Conservation (phyloP, 306 rosid species). For the Fragaria nilgerrensis region DNA sequence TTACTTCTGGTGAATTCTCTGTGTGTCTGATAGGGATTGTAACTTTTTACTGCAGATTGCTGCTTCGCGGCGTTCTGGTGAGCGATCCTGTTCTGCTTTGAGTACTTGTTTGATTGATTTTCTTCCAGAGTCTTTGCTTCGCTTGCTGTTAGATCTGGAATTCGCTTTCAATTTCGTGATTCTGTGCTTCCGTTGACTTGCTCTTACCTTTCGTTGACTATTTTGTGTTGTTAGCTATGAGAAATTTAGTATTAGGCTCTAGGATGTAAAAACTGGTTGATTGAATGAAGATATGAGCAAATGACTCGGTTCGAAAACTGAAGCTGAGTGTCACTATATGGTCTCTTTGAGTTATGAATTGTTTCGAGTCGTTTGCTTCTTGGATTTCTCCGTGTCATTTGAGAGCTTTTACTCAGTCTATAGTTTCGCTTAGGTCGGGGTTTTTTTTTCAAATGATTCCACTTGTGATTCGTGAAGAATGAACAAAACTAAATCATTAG, state of each 20-base stretch:
- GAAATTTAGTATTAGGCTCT: neutral
- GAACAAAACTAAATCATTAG: neutral
- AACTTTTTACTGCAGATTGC: constrained; percentile 57
- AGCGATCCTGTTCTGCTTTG: constrained; percentile 26
- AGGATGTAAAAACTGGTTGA: neutral
- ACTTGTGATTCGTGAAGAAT: neutral
- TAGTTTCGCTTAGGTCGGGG: no score
- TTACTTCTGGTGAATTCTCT: neutral
- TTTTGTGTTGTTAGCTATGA: neutral
- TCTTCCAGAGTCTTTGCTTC: constrained; percentile 16
- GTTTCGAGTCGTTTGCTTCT: neutral
- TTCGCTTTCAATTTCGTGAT: neutral
- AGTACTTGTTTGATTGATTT: neutral
- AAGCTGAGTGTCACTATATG: neutral
- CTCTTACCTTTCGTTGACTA: neutral
- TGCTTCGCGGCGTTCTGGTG: constrained; percentile 73
- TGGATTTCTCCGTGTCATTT: neutral
- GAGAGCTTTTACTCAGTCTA: neutral
- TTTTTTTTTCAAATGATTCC: neutral
- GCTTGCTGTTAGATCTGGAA: constrained; percentile 5
- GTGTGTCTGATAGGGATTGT: constrained; percentile 13
- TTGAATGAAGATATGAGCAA: neutral
- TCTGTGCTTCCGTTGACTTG: constrained; percentile 6
- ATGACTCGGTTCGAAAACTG: neutral
- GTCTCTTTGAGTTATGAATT: neutral